Conservation (phyloP, 2,329 filamentous ascomycete genomes). For the Septoria linicola region DNA sequence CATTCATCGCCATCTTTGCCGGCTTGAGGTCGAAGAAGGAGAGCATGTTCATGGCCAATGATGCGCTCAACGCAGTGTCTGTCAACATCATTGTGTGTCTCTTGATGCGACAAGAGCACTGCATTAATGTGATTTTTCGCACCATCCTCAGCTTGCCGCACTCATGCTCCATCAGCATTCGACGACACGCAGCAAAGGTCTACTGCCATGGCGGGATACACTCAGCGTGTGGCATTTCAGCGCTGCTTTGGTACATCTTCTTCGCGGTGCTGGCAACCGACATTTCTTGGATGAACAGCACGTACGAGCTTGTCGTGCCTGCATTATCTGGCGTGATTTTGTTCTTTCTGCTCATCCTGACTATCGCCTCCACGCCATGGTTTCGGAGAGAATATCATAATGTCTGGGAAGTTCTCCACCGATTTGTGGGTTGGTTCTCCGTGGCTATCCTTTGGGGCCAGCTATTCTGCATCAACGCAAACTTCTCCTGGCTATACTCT, state of each 20-base stretch:
- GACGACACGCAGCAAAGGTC: constrained; percentile 41
- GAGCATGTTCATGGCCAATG: constrained; percentile 24
- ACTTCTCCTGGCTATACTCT: constrained; percentile 18
- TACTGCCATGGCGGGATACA: constrained; percentile 46
- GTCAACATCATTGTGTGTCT: constrained; percentile 39
- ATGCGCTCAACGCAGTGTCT: constrained; percentile 37
- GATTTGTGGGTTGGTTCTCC: constrained; percentile 70
- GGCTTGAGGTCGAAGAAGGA: background rate
- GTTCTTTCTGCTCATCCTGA: constrained; percentile 55
- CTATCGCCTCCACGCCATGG: constrained; percentile 62
- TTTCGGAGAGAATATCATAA: constrained; percentile 66
- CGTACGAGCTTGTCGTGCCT: constrained; percentile 24
- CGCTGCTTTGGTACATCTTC: constrained; percentile 47
- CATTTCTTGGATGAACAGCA: constrained; percentile 19
- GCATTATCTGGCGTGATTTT: constrained; percentile 61
- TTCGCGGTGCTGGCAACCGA: constrained; percentile 40
- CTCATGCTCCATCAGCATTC: constrained; percentile 38
- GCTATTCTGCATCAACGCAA: constrained; percentile 48
- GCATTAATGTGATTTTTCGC: constrained; percentile 43
- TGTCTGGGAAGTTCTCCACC: constrained; percentile 68
- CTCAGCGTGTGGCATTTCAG: constrained; percentile 40
- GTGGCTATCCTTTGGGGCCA: constrained; percentile 66
- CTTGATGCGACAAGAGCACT: constrained; percentile 43
- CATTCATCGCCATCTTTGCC: constrained; percentile 22
- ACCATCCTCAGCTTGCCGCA: constrained; percentile 37